These are phyloP conservation scores for Cnidoscolus chayamansa DNA, from an alignment of 441 rosid genomes.

Conservation along the genomic window DNA sequence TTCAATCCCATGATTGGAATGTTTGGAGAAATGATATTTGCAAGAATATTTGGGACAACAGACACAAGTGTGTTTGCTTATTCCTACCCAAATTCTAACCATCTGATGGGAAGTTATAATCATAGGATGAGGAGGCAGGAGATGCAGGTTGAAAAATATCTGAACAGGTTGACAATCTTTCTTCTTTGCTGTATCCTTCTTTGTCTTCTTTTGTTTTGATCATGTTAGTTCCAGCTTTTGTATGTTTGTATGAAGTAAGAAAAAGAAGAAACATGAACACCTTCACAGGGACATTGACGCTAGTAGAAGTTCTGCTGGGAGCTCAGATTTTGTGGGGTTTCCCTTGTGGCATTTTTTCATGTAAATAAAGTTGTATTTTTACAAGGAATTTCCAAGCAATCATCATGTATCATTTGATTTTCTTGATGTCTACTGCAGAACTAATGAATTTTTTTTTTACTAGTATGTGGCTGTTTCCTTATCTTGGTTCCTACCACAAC, in stretches of 20 bases:
- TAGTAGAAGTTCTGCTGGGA: constrained; percentile 6
- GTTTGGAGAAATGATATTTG: constrained; percentile 57
- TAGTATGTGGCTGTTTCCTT: too few species aligned
- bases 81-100: constrained; percentile 52
- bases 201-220: constrained; percentile 68
- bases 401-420: background rate
- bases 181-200: constrained; percentile 65
- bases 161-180: constrained; percentile 63
- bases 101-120: constrained; percentile 42
- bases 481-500: too few species aligned
- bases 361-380: constrained; percentile 11
- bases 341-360: constrained; percentile 1
- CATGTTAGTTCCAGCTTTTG: constrained; percentile 18
- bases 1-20: constrained; percentile 53
- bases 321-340: constrained; percentile 2
- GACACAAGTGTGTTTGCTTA: constrained; percentile 35
- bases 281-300: background rate
- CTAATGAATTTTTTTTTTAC: too few species aligned
- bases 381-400: background rate
- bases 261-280: background rate
- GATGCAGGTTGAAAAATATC: constrained; percentile 59
- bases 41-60: constrained; percentile 52
- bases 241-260: constrained; percentile 15
- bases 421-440: background rate
- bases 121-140: constrained; percentile 74